Evolutionary conservation across 1,139 yeast species (phyloP), one percentile per base, ranked within the genome.

Genomic region (Geotrichum australiense): DNA sequence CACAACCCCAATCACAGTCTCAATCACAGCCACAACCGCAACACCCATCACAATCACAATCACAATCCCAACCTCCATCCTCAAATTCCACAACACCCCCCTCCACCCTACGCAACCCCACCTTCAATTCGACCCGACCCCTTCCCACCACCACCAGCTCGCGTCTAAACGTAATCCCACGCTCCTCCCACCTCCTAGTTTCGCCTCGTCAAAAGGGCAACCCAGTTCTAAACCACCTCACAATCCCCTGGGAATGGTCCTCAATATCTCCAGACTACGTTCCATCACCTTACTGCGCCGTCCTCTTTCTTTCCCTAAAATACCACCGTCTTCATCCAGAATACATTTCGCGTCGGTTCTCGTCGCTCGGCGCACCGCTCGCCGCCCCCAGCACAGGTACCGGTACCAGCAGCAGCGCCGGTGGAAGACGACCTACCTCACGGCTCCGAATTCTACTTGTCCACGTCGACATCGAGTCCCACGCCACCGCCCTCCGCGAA

Each of bases 251-350:
- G 68, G 57, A 53, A 41, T 76, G 71, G 50, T 69, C 66, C 8
- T 65, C 61, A 15, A 68, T 69, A 30, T 64, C 68, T 24, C 68
- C 78, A 11, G 71, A 71, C 43, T 80, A 73, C 46, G 91, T 86
- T 54, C 71, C 83, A 42, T 76, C 87, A 10, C 78, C 76, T 39
- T 71, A 73, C 2, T 68, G 86, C 34, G 80, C 85, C 48, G 76
- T 82, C 2, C 61, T 89, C 4, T 87, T 84, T 51, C 67, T 89
- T 16, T 53, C 93, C 4, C 61, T 89, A 41, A 79, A 83, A 47
- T 91, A 89, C 61, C 94, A 87, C 59, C 81, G 82, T 53, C 65
- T 89, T 33, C 89, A 83, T 49, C 95, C 95, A 0, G 96, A 87
- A 56, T 87, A 91, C 54, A 76, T 91, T 3, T 76, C 78, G 67